A percentile compares a stretch with the other conserved stretches of the same genome.
phyloP scores from a whole-genome alignment of 805 yeast species.

The Candida bentonensis region DNA sequence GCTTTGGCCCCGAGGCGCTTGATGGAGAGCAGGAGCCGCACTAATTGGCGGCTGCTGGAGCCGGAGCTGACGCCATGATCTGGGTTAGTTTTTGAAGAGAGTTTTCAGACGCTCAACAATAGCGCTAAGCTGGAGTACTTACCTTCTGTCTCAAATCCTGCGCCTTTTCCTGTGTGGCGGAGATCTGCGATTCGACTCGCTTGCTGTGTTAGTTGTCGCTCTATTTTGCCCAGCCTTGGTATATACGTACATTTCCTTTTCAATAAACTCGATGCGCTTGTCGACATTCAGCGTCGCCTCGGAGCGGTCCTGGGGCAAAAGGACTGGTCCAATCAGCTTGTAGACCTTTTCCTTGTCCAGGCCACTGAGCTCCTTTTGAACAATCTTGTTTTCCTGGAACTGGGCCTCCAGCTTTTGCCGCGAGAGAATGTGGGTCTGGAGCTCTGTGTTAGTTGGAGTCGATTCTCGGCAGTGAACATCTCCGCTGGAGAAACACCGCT shows the following conservation, averaged over 20 bases:
- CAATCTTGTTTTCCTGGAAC: constrained; percentile 84
- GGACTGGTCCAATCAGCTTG: constrained; percentile 83
- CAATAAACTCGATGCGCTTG: constrained; percentile 81
- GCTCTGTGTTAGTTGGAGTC: constrained; percentile 11
- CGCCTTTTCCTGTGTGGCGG: constrained; percentile 37
- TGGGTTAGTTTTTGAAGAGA: not conserved
- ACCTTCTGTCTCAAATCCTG: constrained; percentile 44
- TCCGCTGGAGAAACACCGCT: too few species aligned
- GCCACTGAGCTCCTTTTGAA: constrained; percentile 59
- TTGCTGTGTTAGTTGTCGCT: constrained; percentile 15
- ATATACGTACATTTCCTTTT: constrained; percentile 45
- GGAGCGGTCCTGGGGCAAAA: constrained; percentile 71
- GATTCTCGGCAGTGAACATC: too few species aligned
- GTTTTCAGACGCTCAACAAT: not conserved
- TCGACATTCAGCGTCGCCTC: constrained; percentile 79
- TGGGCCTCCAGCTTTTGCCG: constrained; percentile 89
- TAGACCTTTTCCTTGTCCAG: constrained; percentile 61
- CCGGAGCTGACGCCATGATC: not conserved
- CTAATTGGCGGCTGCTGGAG: not conserved
- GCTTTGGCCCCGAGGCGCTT: constrained; percentile 69
- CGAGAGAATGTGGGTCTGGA: constrained; percentile 42
- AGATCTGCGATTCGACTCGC: constrained; percentile 60
- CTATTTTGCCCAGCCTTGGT: not conserved
- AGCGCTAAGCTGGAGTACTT: constrained; percentile 1
- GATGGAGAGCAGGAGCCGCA: not conserved